Conservation (phyloP, 805 yeast genomes). For the Wickerhamomyces hampshirensis region DNA sequence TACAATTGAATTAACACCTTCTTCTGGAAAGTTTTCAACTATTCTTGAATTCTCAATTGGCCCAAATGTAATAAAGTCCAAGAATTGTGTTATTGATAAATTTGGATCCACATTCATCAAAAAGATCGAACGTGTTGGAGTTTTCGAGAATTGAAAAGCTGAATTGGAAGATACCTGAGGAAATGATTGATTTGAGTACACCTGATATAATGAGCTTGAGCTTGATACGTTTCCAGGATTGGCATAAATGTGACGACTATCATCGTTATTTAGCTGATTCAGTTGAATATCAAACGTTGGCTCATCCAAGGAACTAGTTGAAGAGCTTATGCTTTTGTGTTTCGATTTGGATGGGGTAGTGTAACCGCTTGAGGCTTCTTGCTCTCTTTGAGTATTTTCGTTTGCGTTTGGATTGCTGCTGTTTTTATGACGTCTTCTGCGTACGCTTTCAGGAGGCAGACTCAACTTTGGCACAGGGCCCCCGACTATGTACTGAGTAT, state of each 20-base stretch:
- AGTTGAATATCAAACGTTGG: conserved; percentile 7
- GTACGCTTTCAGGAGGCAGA: conserved; percentile 16
- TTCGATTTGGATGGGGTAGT: conserved; percentile 5
- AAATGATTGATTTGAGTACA: conserved; percentile 7
- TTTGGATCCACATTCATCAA: conserved; percentile 17
- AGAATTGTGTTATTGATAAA: conserved; percentile 26
- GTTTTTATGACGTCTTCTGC: background rate
- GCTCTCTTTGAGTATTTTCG: background rate
- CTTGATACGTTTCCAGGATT: conserved; percentile 8
- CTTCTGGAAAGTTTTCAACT: conserved; percentile 25
- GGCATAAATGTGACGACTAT: conserved; percentile 3
- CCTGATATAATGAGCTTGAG: conserved; percentile 9
- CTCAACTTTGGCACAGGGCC: conserved; percentile 21
- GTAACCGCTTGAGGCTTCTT: conserved; percentile 1
- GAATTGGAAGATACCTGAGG: conserved; percentile 4
- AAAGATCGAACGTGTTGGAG: conserved; percentile 24
- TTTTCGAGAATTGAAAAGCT: conserved; percentile 9
- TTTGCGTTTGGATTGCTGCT: conserved; percentile 3
- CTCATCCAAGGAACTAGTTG: conserved; percentile 12
- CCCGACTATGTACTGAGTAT: conserved; percentile 7
- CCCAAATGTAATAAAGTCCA: conserved; percentile 48
- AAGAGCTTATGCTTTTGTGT: conserved; percentile 10
- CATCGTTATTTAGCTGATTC: conserved; percentile 6
- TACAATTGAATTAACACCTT: conserved; percentile 19
- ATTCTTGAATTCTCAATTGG: conserved; percentile 58